Evolutionary conservation across 345 rosid genomes (phyloP).

Genomic region (Salix koriyanagi): DNA sequence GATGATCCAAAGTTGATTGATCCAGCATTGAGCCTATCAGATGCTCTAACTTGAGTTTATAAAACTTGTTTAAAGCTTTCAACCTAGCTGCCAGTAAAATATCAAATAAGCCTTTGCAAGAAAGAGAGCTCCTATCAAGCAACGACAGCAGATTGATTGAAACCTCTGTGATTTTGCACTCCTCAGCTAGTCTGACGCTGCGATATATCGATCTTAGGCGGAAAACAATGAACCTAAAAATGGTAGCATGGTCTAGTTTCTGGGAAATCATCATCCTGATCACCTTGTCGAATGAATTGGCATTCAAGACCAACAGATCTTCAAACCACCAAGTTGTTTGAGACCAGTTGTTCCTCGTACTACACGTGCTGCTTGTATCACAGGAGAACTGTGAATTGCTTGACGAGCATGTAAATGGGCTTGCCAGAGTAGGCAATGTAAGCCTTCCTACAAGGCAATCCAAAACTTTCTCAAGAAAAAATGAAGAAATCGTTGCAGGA

Average conservation of each 20-base stretch:
- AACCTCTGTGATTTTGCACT: slow-evolving; percentile 26
- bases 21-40: slow-evolving; percentile 46
- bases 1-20: slow-evolving; percentile 42
- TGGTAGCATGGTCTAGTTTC: slow-evolving; percentile 27
- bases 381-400: slow-evolving; percentile 32
- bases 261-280: slow-evolving; percentile 23
- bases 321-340: slow-evolving; percentile 43
- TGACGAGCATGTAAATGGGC: slow-evolving; percentile 25
- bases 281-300: slow-evolving; percentile 28
- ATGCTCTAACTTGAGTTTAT: slow-evolving; percentile 31
- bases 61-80: slow-evolving; percentile 18
- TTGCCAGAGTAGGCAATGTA: slow-evolving; percentile 22
- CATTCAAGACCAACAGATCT: slow-evolving; percentile 38
- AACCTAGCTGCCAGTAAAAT: slow-evolving; percentile 27
- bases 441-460: slow-evolving; percentile 30
- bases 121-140: slow-evolving; percentile 27
- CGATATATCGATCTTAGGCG: slow-evolving; percentile 32
- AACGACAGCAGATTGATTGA: slow-evolving; percentile 30
- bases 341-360: slow-evolving; percentile 21
- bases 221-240: slow-evolving; percentile 39
- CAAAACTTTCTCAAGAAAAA: slow-evolving; percentile 32
- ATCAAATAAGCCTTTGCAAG: slow-evolving; percentile 42
- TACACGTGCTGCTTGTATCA: slow-evolving; percentile 32
- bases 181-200: slow-evolving; percentile 14
- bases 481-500: slow-evolving; percentile 23